Evolutionary conservation across 306 rosid species (phyloP).

Genomic region (Dalbergia oliveri): DNA sequence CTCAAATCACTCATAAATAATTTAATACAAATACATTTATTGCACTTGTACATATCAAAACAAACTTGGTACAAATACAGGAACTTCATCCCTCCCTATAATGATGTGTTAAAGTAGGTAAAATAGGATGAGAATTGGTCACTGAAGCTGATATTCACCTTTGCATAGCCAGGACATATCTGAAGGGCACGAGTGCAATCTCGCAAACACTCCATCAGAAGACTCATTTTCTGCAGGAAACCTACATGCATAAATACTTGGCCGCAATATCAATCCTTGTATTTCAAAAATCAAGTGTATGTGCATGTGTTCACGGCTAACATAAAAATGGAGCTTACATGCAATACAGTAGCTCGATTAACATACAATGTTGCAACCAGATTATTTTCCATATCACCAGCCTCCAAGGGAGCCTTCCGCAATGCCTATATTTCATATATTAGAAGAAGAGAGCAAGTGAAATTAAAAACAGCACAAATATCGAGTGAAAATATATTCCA

Average conservation of each 20-base stretch:
- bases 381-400: constrained; percentile 60
- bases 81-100: constrained; percentile 25
- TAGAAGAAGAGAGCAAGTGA: constrained; percentile 9
- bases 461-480: background rate
- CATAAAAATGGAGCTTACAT: constrained; percentile 58
- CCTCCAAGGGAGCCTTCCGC: constrained; percentile 73
- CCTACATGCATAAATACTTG: constrained; percentile 32
- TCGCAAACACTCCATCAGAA: constrained; percentile 65
- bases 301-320: background rate
- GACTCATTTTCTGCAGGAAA: constrained; percentile 72
- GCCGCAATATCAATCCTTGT: constrained; percentile 30
- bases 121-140: constrained; percentile 10
- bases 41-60: background rate
- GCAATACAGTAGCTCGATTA: constrained; percentile 86
- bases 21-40: background rate
- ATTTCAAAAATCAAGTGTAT: background rate
- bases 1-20: constrained; percentile 8
- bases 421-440: constrained; percentile 66
- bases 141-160: constrained; percentile 60
- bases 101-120: constrained; percentile 10
- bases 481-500: constrained; percentile 1
- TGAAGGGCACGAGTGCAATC: constrained; percentile 85
- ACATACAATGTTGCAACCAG: constrained; percentile 69
- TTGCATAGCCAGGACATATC: constrained; percentile 73
- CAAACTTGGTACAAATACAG: constrained; percentile 27